Conservation (phyloP, 306 rosid genomes). For the Senna tora region DNA sequence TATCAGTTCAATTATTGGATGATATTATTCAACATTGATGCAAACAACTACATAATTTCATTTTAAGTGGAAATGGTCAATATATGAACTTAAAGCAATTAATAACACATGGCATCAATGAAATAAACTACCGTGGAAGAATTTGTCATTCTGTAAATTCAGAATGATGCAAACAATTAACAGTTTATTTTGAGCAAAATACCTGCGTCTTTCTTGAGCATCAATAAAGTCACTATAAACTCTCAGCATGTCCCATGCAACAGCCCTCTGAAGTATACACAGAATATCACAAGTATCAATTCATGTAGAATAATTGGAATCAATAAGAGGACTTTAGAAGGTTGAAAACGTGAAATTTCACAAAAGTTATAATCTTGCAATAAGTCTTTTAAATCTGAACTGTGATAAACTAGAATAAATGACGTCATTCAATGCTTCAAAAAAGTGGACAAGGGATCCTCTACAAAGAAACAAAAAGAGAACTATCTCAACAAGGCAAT, state of each 20-base stretch:
- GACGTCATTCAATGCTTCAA: conserved; percentile 1
- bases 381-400: conserved; percentile 16
- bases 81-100: conserved; percentile 8
- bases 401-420: neutral
- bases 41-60: no score
- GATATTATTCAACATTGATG: no score
- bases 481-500: no score
- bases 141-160: conserved; percentile 21
- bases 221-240: conserved; percentile 76
- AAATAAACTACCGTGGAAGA: conserved; percentile 20
- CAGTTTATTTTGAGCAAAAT: conserved; percentile 27
- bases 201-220: conserved; percentile 93
- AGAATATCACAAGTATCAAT: conserved; percentile 29
- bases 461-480: no score
- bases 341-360: neutral
- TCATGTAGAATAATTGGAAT: conserved; percentile 16
- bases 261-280: conserved; percentile 64
- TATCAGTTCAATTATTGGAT: no score
- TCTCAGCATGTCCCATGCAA: conserved; percentile 97
- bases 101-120: conserved; percentile 19
- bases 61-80: conserved; percentile 14
- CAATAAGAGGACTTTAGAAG: conserved; percentile 15
- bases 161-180: conserved; percentile 27
- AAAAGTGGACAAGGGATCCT: neutral
- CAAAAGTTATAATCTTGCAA: conserved; percentile 10